Evolutionary conservation across 768 basidiomycete genomes (phyloP).

Genomic region (Candolleomyces eurysporus): DNA sequence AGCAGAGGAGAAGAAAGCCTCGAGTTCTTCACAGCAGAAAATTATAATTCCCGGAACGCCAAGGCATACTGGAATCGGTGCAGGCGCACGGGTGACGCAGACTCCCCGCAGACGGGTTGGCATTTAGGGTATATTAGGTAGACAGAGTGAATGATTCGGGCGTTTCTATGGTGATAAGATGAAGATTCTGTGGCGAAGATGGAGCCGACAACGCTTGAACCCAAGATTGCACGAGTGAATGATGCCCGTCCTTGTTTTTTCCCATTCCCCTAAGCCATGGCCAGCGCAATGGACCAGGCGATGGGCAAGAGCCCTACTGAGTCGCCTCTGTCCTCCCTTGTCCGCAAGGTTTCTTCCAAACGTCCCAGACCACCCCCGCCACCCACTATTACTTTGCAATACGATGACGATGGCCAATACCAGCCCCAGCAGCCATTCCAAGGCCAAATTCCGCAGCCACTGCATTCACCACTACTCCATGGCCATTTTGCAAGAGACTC

Average conservation of each 20-base stretch:
- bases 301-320: conserved; percentile 18
- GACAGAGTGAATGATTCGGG: not conserved
- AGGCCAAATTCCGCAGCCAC: conserved; percentile 16
- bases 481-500: conserved; percentile 44
- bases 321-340: conserved; percentile 62
- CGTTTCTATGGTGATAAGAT: conserved; percentile 7
- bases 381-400: conserved; percentile 8
- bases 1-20: conserved; percentile 55
- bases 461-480: conserved; percentile 45
- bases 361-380: conserved; percentile 21
- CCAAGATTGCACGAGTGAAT: not conserved
- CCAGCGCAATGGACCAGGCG: conserved; percentile 4
- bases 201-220: not conserved
- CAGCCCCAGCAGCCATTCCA: conserved; percentile 5
- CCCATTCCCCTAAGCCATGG: not conserved
- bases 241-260: not conserved
- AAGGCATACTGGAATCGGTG: conserved; percentile 64
- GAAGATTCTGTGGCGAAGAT: not conserved
- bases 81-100: conserved; percentile 61
- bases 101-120: conserved; percentile 76
- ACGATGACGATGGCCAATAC: conserved; percentile 1
- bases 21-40: conserved; percentile 53
- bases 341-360: conserved; percentile 50
- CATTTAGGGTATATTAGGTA: conserved; percentile 38
- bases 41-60: conserved; percentile 83